Percentiles rank a stretch among this genome's conserved stretches.
Evolutionary conservation across 768 basidiomycete species (phyloP).

Genomic region (Suillus variegatus): DNA sequence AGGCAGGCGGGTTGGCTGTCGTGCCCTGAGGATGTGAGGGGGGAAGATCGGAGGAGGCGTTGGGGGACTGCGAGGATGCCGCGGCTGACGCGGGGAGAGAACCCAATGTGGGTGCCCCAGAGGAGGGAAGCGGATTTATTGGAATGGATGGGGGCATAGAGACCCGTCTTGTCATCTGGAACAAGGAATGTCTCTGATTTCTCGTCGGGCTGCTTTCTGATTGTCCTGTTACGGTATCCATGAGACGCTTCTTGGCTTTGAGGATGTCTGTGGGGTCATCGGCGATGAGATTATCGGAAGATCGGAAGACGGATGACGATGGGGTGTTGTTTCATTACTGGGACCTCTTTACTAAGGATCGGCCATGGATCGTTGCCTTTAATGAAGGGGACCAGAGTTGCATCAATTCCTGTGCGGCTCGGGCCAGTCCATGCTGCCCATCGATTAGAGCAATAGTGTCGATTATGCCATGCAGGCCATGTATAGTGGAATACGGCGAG

Average conservation of each 20-base stretch:
- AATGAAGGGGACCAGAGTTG: neutral
- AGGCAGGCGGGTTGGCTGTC: neutral
- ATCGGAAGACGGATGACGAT: neutral
- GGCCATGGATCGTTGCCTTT: neutral
- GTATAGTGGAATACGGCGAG: slow-evolving; percentile 2
- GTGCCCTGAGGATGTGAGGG: slow-evolving; percentile 4
- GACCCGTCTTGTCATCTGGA: slow-evolving; percentile 3
- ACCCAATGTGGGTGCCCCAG: slow-evolving; percentile 2
- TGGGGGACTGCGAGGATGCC: slow-evolving; percentile 1
- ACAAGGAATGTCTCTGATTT: neutral
- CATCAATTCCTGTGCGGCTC: slow-evolving; percentile 1
- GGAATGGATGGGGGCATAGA: neutral
- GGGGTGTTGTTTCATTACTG: neutral
- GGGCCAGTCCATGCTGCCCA: slow-evolving; percentile 2
- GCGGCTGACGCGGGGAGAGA: slow-evolving; percentile 7
- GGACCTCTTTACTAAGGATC: neutral
- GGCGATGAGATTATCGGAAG: neutral
- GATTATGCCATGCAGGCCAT: slow-evolving; percentile 6
- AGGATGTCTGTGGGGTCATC: slow-evolving; percentile 3
- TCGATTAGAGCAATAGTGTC: slow-evolving; percentile 4
- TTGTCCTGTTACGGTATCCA: neutral
- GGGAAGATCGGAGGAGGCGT: slow-evolving; percentile 1
- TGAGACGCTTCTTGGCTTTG: neutral
- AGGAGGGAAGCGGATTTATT: neutral
- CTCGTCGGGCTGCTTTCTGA: neutral